Evolutionary conservation across 1,284 basidiomycete species (phyloP), one percentile per base, ranked within the genome.

Genomic region (Chiua sp.): DNA sequence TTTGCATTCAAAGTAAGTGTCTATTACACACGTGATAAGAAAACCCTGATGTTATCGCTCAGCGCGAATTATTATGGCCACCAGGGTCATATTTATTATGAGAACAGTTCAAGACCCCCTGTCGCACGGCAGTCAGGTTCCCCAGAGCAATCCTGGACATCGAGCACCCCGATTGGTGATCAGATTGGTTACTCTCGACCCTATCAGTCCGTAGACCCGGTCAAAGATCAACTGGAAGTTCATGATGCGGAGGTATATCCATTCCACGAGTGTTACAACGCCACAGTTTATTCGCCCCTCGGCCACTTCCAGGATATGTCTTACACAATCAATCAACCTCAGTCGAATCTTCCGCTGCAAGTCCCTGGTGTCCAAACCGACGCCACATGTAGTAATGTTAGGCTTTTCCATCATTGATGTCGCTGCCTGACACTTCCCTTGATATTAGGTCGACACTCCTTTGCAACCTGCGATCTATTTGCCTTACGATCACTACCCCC

Each of bases 1-100:
- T 46, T 62, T 65, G 10, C 46, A 53, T 37, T 53, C 57, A 47
- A 51, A 57, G 68, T 73, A 55, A 56, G 68, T 67, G 15, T 8
- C n/a, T 39, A 12, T 35, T 51, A 2, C 49, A 16, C 1, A 23
- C 32, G n/a, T 44, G 20, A 12, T 33, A 33, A 18, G 30, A 54
- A 48, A 22, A 20, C 23, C 2, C 44, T 72, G 37, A 70, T 30
- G 3, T 26, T 30, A 7, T 39, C 35, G 20, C 49, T 32, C 8
- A 69, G 68, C 7, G 12, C 60, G 18, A 52, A 67, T 46, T 12
- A 50, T 33, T 44, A 46, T 53, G 23, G 56, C 8, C 51, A 48
- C 23, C 4, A 33, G 11, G 32, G 23, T 44, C 39, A 22, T 11
- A 23, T 20, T 8, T 54, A 63, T 47, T 22, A 53, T 62, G 68